These are phyloP conservation scores for Macaranga tanarius DNA, from an alignment of 441 rosid species.

Conservation along the genomic window DNA sequence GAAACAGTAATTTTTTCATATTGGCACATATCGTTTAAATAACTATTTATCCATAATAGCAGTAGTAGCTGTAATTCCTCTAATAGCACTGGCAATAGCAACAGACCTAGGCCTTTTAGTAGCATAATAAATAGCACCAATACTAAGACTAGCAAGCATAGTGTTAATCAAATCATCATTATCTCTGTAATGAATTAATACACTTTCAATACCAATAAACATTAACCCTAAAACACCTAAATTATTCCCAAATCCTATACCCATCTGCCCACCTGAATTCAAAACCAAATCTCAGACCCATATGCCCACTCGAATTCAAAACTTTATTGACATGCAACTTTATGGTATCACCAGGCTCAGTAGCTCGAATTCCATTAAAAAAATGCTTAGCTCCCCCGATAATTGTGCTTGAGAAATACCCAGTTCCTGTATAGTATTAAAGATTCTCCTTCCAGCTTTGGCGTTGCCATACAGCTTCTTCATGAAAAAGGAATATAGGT, in stretches of 20 bases:
- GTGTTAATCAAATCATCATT: conserved; percentile 48
- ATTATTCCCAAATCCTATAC: too few species aligned
- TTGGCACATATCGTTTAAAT: conserved; percentile 49
- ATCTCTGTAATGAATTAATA: conserved; percentile 39
- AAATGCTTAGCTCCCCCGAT: conserved; percentile 46
- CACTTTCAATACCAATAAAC: conserved; percentile 57
- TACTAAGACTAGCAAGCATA: conserved; percentile 51
- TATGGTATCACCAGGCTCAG: conserved; percentile 50
- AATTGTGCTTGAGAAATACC: conserved; percentile 47
- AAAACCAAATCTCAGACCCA: conserved; percentile 47
- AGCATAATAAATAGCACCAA: conserved; percentile 58
- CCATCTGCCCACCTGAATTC: too few species aligned
- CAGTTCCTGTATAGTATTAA: conserved; percentile 57
- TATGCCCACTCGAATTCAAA: conserved; percentile 52
- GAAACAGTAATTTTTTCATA: conserved; percentile 29
- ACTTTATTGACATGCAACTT: conserved; percentile 51
- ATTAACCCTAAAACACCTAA: conserved; percentile 50
- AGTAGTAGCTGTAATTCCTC: conserved; percentile 51
- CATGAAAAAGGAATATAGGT: conserved; percentile 57
- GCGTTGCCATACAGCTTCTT: conserved; percentile 46
- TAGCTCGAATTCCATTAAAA: conserved; percentile 40
- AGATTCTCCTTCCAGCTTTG: conserved; percentile 62
- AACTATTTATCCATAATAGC: conserved; percentile 53
- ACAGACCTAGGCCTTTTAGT: conserved; percentile 52
- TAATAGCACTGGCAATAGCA: conserved; percentile 52